These are phyloP conservation scores for Cinnamomum micranthum DNA, from an alignment of 164 flowering plant species.

Conservation along the genomic window DNA sequence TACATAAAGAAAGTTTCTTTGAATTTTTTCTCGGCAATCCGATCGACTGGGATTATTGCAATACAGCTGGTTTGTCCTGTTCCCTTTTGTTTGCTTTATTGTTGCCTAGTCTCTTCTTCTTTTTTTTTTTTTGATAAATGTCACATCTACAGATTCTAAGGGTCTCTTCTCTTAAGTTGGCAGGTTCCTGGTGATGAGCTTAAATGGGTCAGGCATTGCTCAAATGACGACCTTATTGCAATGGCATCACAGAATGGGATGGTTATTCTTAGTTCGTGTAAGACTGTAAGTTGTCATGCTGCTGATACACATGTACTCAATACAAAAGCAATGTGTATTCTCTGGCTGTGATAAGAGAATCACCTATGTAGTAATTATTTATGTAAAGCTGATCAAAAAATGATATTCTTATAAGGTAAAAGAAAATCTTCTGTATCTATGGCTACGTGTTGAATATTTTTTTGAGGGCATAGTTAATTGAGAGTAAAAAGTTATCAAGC, in stretches of 20 bases:
- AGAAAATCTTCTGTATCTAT: too few relatives aligned
- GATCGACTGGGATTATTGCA: slow-evolving; percentile 88
- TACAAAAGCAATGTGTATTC: too few relatives aligned
- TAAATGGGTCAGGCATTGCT: slow-evolving; percentile 89
- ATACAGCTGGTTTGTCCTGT: slow-evolving; percentile 77
- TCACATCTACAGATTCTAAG: neutral
- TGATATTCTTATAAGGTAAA: too few relatives aligned
- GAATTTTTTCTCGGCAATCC: slow-evolving; percentile 74
- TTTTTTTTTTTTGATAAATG: neutral
- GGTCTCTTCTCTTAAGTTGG: slow-evolving; percentile 17
- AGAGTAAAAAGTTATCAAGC: too few relatives aligned
- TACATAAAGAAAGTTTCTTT: slow-evolving; percentile 90
- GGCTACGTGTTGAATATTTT: too few relatives aligned
- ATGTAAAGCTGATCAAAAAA: too few relatives aligned
- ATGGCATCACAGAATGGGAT: slow-evolving; percentile 94
- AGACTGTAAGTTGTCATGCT: slow-evolving; percentile 43
- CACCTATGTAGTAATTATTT: neutral
- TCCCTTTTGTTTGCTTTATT: neutral
- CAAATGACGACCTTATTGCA: slow-evolving; percentile 82
- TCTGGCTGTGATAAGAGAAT: neutral
- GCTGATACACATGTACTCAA: neutral
- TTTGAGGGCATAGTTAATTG: too few relatives aligned
- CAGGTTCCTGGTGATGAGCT: slow-evolving; percentile 97
- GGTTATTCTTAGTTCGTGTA: slow-evolving; percentile 74
- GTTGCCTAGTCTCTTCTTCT: neutral